These are phyloP conservation scores for Aspergillus oerlinghausenensis DNA, from an alignment of 2,329 filamentous ascomycete genomes.

Conservation along the genomic window DNA sequence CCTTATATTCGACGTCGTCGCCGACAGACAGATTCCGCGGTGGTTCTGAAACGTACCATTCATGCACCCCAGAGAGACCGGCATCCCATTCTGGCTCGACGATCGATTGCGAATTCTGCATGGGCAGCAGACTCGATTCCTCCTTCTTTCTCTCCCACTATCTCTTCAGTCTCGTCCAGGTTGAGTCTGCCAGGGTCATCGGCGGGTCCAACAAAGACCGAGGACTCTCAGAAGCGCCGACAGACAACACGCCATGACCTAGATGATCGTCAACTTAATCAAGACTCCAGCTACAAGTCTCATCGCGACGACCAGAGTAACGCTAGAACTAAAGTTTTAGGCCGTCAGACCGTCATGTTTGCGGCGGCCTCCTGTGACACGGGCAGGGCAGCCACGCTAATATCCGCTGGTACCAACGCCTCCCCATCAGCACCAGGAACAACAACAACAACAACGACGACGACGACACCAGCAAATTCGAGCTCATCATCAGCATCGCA, in stretches of 20 bases:
- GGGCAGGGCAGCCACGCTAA: constrained; percentile 23
- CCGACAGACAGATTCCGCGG: constrained; percentile 18
- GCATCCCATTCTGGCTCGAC: constrained; percentile 5
- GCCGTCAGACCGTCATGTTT: constrained; percentile 4
- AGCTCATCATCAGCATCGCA: constrained; percentile 7
- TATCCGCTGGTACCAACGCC: constrained; percentile 16
- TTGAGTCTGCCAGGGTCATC: constrained; percentile 1
- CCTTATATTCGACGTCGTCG: constrained; percentile 6
- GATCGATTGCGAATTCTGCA: constrained; percentile 9
- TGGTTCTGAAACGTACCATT: constrained; percentile 9
- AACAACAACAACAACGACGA: constrained; percentile 1
- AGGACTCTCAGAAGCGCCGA: constrained; percentile 1
- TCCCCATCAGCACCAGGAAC: constrained; percentile 19
- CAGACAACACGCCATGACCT: not conserved
- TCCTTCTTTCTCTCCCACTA: not conserved
- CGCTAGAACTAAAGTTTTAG: not conserved
- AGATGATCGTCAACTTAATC: not conserved
- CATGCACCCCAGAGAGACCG: constrained; percentile 10
- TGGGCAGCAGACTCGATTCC: not conserved
- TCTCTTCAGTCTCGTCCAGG: not conserved
- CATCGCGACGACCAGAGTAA: not conserved
- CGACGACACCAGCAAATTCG: not conserved
- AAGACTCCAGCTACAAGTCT: not conserved
- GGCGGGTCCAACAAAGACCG: not conserved
- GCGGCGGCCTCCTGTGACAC: constrained; percentile 27